Base-by-base conservation (phyloP, 1,139 yeast genomes). In the Diutina pseudorugosa region DNA sequence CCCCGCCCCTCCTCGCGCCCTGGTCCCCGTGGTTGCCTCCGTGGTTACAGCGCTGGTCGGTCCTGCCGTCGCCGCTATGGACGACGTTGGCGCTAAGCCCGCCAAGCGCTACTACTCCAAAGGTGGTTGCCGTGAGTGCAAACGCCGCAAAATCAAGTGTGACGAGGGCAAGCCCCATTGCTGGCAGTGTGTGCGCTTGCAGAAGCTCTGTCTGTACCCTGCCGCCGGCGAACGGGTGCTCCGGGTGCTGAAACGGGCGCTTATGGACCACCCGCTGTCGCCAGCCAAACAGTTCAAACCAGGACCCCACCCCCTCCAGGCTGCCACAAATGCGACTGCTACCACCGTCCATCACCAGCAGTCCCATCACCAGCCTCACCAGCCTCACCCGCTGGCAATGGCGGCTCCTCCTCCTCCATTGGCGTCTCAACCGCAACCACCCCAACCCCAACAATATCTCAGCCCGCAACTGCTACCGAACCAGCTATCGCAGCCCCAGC, bases 81-180 rank as follows among this genome's bases (percentile, higher is more conserved):
- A 41, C 9, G 20, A 20, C 11, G 43, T 11, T n/a, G 21, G 25
- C 14, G 49, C 33, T 11, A 47, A 47, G 21, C 27, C 50, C 11
- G 20, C 42, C 18, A 30, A 47, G 18, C 41, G 42, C 23, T 65
- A 64, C 30, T 71, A 71, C 56, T 67, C 71, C 56, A 71, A 69
- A 52, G 64, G 63, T 21, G 76, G 75, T 1, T 71, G 76, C 56
- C 59, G 69, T 50, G 76, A 71, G 56, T 71, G 76, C 55, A 71
- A 71, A 54, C 60, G 76, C 52, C 61, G 76, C 18, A 71, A 71
- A 54, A 70, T 71, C 52, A 71, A 70, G 61, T 82, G 87, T 61
- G 85, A 81, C 60, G 88, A 82, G 53, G 70, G 70, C 1, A 78
- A 79, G 56, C 85, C 85, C 1, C 63, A 62, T 47, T 82, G 88